phyloP scores from a whole-genome alignment of 495 filamentous ascomycete species.

The Platismatia glauca region DNA sequence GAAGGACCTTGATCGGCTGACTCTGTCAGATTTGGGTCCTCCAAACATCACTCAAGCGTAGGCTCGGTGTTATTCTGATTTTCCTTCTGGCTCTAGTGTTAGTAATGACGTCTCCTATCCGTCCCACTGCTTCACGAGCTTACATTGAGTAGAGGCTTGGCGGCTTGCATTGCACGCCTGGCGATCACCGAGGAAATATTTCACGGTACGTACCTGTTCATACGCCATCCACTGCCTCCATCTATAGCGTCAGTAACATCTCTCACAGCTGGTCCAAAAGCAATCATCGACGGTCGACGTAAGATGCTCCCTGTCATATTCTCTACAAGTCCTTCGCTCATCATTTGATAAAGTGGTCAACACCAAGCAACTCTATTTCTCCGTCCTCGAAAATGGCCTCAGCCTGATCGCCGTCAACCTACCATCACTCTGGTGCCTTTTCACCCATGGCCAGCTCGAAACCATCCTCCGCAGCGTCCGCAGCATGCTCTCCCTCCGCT shows the following conservation, averaged over 20 bases:
- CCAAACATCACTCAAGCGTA: neutral
- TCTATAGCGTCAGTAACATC: neutral
- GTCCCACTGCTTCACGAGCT: neutral
- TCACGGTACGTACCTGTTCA: neutral
- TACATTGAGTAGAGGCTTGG: neutral
- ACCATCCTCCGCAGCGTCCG: neutral
- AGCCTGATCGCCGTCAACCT: conserved; percentile 7
- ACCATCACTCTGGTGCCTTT: conserved; percentile 1
- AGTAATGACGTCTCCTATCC: neutral
- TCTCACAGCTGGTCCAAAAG: too few species aligned
- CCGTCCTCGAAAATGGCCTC: neutral
- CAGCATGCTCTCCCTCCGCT: neutral
- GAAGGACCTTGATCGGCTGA: too few species aligned
- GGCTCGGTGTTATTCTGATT: neutral
- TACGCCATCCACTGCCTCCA: neutral
- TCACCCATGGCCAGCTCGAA: neutral
- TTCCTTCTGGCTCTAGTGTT: conserved; percentile 6
- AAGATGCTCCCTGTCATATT: neutral
- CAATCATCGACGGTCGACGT: neutral
- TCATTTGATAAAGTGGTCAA: neutral
- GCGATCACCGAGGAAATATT: neutral
- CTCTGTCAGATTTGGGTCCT: neutral
- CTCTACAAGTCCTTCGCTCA: too few species aligned
- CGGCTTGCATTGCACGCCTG: neutral
- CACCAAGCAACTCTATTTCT: neutral